A percentile compares a stretch with the other conserved stretches of the same genome.
Conservation (phyloP, 371 early-diverging fungal genomes). For the Funneliformis caledonium region DNA sequence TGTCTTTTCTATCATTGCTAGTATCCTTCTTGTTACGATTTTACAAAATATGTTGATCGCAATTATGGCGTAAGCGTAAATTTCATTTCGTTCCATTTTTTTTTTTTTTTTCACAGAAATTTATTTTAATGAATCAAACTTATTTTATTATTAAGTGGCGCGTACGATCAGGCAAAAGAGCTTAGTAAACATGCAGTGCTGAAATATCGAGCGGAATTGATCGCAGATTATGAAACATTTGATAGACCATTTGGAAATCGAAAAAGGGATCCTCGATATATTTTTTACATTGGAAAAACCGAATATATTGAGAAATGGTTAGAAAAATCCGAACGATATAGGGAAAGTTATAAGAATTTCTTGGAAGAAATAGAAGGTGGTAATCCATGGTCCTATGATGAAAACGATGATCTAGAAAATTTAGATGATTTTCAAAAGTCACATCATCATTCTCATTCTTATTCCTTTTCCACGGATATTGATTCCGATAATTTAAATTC, state of each 20-base stretch:
- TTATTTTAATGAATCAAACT: background rate
- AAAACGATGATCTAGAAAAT: too few species aligned
- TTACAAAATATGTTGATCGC: slow-evolving; percentile 36
- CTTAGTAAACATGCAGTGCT: background rate
- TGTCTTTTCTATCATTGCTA: slow-evolving; percentile 5
- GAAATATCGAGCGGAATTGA: background rate
- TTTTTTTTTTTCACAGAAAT: background rate
- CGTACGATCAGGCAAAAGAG: background rate
- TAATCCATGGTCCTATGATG: background rate
- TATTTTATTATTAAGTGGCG: background rate
- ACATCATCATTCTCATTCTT: too few species aligned
- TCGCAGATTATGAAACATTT: slow-evolving; percentile 2
- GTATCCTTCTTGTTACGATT: slow-evolving; percentile 18
- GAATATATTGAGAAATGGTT: slow-evolving; percentile 12
- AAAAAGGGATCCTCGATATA: slow-evolving; percentile 11
- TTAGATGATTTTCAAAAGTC: background rate
- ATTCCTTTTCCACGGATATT: too few species aligned
- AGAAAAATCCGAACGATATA: background rate
- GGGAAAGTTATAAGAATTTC: background rate
- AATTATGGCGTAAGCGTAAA: slow-evolving; percentile 20
- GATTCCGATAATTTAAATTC: too few species aligned
- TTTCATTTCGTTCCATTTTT: background rate
- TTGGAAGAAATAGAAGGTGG: background rate
- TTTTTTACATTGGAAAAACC: background rate
- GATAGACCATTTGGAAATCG: background rate